Base-by-base conservation (phyloP, 1,284 basidiomycete genomes). In the Melampsora americana region DNA sequence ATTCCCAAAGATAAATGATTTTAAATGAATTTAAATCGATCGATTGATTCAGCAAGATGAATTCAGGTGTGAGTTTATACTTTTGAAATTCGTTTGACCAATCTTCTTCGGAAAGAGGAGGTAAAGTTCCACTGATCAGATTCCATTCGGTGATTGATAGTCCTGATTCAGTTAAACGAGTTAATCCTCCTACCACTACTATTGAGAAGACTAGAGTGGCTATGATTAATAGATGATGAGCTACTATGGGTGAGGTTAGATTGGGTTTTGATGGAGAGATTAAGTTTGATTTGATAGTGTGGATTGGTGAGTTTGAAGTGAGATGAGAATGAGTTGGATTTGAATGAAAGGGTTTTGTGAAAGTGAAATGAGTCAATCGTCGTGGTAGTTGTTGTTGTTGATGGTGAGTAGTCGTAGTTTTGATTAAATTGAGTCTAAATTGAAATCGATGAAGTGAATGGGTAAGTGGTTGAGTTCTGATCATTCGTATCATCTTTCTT, bases 121-220 rank as follows among this genome's bases (percentile, higher is more conserved):
- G 93, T 20, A 93, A 83, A 73, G 94, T 86, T 28, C 96, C 96
- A 64, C 92, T 91, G 79, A 99, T 89, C 6, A 95, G 93, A 77
- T 89, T 88, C 96, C 96, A 99, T 86, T 99, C 96, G 42, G 93
- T 95, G 82, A 99, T 99, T 79, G 92, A 95, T 78, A 99, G 86
- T 5, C 96, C 96, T 30, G 93, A 96, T 84, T 99, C 96, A 4
- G 96, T 99, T 78, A 99, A 87, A 59, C 96, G 90, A 1, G 96
- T 99, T 69, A 99, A 88, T 12, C 95, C 96, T 48, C 96, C 96
- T 5, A 99, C 92, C 66, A 99, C 90, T 79, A 98, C 90, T 82
- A 99, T 93, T 32, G 89, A 89, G 80, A 96, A 91, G 32, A 96
- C 92, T 59, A 99, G 86, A 5, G 88, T 88, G 0, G 93, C 91